Evolutionary conservation across 768 basidiomycete species (phyloP), one percentile per base, ranked within the genome.

Genomic region (Kwoniella sp.): DNA sequence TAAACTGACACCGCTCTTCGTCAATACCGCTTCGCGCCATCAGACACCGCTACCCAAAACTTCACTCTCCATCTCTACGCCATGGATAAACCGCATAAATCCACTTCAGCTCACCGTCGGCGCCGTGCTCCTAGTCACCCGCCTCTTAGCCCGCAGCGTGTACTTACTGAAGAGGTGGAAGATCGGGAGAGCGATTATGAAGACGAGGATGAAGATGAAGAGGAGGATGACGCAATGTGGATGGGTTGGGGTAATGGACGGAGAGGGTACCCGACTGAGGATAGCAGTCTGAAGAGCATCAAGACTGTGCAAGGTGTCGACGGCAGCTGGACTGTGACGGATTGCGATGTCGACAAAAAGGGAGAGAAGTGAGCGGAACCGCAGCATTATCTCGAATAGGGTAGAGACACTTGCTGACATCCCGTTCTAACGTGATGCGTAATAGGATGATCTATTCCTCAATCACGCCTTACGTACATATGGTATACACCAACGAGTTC

Each of bases 391-490:
- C 38, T 48, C n/a, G n/a, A n/a, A n/a, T n/a, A n/a, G n/a, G n/a
- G n/a, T n/a, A n/a, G n/a, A n/a, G n/a, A n/a, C n/a, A n/a, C n/a
- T n/a, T n/a, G 28, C 17, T 55, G 66, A 55, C 57, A 2, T 53
- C n/a, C n/a, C 30, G 53, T 29, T 15, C 48, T 55, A 47, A 29
- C 37, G 29, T 41, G n/a, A n/a, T n/a, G n/a, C n/a, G n/a, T n/a
- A n/a, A n/a, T 65, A 93, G 93, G 76, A 88, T 97, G 83, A 92
- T 96, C 59, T 97, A 97, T 80, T 90, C 93, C 2, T 90, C 91
- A 0, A 92, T 97, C 69, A 78, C 77, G 12, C 80, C 78, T 1
- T 66, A 72, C n/a, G 76, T 78, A 0, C 80, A 81, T 63, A 76
- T 82, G 61, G 70, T 79, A 17, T 65, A 73, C 28, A 78, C 74